Evolutionary conservation across 305 asterid genomes (phyloP).

Genomic region (Plantago lanceolata): DNA sequence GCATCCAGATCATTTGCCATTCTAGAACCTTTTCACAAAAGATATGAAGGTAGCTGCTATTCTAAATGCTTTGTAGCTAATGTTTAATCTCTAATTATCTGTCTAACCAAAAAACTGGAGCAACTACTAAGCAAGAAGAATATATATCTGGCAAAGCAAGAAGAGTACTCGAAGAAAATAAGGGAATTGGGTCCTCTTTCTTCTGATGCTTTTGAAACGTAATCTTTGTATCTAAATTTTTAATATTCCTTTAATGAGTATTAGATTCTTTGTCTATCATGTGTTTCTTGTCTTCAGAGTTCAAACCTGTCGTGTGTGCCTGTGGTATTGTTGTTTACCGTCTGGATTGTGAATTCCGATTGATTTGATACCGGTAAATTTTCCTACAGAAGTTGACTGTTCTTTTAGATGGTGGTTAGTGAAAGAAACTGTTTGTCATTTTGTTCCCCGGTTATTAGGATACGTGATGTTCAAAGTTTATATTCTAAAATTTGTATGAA

Average conservation of each 20-base stretch:
- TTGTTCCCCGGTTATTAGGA: too few species aligned
- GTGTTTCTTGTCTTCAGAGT: slow-evolving; percentile 12
- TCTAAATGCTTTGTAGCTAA: too few species aligned
- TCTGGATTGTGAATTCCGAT: slow-evolving; percentile 29
- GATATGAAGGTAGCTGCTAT: too few species aligned
- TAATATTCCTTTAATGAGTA: slow-evolving; percentile 10
- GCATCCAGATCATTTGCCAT: too few species aligned
- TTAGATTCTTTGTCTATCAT: slow-evolving; percentile 22
- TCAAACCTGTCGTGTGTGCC: neutral
- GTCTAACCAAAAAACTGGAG: slow-evolving; percentile 56
- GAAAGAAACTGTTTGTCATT: too few species aligned
- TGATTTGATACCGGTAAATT: too few species aligned
- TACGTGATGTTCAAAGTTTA: neutral
- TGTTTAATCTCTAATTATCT: too few species aligned
- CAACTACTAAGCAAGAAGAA: slow-evolving; percentile 75
- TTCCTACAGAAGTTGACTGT: too few species aligned
- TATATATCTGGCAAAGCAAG: slow-evolving; percentile 76
- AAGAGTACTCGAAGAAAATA: slow-evolving; percentile 88
- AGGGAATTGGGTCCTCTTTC: slow-evolving; percentile 96
- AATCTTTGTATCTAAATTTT: slow-evolving; percentile 30
- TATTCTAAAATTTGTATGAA: too few species aligned
- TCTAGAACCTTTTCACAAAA: too few species aligned
- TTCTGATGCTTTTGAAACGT: slow-evolving; percentile 97
- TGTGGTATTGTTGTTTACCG: too few species aligned
- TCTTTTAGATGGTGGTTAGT: too few species aligned